Percentiles rank a stretch among this genome's conserved stretches.
Conservation (phyloP, 305 asterid genomes). For the Fraxinus ornus region DNA sequence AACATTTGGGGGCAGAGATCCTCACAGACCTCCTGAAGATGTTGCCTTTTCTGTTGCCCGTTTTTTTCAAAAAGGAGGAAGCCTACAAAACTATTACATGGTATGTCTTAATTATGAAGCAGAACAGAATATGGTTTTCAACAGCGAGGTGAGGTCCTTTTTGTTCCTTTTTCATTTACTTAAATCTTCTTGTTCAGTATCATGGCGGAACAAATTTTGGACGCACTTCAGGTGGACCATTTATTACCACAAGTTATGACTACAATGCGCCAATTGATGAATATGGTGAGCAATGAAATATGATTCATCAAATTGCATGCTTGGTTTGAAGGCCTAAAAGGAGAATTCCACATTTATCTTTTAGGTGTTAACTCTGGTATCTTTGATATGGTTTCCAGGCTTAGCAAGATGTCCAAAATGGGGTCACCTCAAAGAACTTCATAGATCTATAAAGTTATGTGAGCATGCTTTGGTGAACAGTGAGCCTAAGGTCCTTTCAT, state of each 20-base stretch:
- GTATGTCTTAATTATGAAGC: slow-evolving; percentile 30
- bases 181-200: slow-evolving; percentile 50
- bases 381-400: slow-evolving; percentile 50
- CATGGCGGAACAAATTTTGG: slow-evolving; percentile 99
- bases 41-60: slow-evolving; percentile 91
- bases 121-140: slow-evolving; percentile 11
- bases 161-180: slow-evolving; percentile 19
- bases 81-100: slow-evolving; percentile 91
- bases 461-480: slow-evolving; percentile 68
- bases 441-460: slow-evolving; percentile 71
- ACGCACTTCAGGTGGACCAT: slow-evolving; percentile 97
- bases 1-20: slow-evolving; percentile 90
- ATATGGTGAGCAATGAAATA: slow-evolving; percentile 52
- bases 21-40: slow-evolving; percentile 93
- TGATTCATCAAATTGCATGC: slow-evolving; percentile 13
- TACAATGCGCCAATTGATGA: slow-evolving; percentile 97
- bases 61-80: slow-evolving; percentile 95
- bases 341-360: slow-evolving; percentile 19
- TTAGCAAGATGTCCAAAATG: slow-evolving; percentile 84
- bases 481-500: slow-evolving; percentile 41
- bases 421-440: slow-evolving; percentile 95
- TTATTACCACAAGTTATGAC: slow-evolving; percentile 94
- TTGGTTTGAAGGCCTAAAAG: slow-evolving; percentile 14
- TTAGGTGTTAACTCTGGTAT: slow-evolving; percentile 25
- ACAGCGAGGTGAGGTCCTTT: background rate